These are phyloP conservation scores for Schizochytrium sp. DNA, from an alignment of 108 stramenopile species.

Conservation along the genomic window DNA sequence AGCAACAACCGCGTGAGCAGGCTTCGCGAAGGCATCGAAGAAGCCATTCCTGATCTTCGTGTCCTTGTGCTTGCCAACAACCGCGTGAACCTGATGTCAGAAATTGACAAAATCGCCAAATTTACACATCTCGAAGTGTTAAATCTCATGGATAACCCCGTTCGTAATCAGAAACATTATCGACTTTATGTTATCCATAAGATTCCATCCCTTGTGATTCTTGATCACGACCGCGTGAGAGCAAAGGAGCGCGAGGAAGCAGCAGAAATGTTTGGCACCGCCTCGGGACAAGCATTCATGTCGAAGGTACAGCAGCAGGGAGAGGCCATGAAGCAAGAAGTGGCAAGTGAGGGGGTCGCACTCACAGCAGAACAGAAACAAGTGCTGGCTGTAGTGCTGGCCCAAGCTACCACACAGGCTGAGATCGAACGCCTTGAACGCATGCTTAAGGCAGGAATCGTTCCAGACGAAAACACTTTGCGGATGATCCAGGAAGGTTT, in stretches of 20 bases:
- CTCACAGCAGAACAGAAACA: conserved; percentile 14
- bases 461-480: conserved; percentile 42
- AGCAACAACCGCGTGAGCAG: conserved; percentile 58
- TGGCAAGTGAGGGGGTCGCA: background rate
- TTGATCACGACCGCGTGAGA: conserved; percentile 60
- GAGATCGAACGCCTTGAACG: conserved; percentile 38
- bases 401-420: background rate
- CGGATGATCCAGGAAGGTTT: background rate
- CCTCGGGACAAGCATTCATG: background rate
- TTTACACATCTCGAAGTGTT: conserved; percentile 22
- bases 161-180: conserved; percentile 45
- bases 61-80: conserved; percentile 65
- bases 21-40: background rate
- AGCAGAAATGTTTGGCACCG: background rate
- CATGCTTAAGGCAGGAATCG: conserved; percentile 52
- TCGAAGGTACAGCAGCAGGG: conserved; percentile 47
- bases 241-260: conserved; percentile 18
- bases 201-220: conserved; percentile 49
- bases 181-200: conserved; percentile 61
- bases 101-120: conserved; percentile 57
- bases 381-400: background rate
- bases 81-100: conserved; percentile 44
- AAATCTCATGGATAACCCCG: conserved; percentile 59
- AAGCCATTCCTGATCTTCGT: conserved; percentile 49
- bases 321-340: conserved; percentile 26